These are phyloP conservation scores for Eremothecium coryli DNA, from an alignment of 1,139 yeast species.

Conservation along the genomic window DNA sequence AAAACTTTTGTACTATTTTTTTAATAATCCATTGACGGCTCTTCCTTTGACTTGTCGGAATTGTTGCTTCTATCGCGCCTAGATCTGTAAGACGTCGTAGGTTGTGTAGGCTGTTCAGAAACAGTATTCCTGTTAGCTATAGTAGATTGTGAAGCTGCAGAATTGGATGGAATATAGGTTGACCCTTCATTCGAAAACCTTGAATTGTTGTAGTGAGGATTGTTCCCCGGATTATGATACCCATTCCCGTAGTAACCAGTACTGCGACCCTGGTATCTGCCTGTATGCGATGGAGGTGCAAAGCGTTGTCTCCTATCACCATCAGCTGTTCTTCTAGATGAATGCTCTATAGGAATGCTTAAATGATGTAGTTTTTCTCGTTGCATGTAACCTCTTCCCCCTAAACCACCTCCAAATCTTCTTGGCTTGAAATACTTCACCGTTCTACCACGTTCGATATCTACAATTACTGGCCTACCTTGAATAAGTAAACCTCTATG, in stretches of 20 bases:
- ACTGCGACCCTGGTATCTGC: background rate
- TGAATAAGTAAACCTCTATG: slow-evolving; percentile 40
- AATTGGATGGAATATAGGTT: slow-evolving; percentile 1
- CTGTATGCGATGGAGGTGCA: background rate
- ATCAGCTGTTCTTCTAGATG: background rate
- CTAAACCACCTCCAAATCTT: slow-evolving; percentile 65
- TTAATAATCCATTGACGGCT: slow-evolving; percentile 2
- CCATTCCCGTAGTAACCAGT: background rate
- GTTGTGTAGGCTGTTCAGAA: background rate
- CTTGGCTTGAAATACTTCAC: slow-evolving; percentile 76
- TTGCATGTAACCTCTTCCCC: slow-evolving; percentile 47
- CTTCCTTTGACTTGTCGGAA: background rate
- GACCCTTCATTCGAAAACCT: slow-evolving; percentile 2
- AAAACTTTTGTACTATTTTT: no score
- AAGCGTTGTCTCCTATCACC: background rate
- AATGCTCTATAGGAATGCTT: background rate
- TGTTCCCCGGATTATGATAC: background rate
- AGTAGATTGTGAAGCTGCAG: background rate
- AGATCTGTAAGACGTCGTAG: slow-evolving; percentile 19
- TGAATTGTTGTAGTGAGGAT: background rate
- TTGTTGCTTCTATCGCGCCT: slow-evolving; percentile 19
- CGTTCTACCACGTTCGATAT: slow-evolving; percentile 74
- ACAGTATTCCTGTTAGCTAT: background rate
- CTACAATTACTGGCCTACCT: slow-evolving; percentile 56
- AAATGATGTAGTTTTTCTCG: slow-evolving; percentile 9